A percentile compares a stretch with the other conserved stretches of the same genome.
Evolutionary conservation across 2,329 filamentous ascomycete species (phyloP).

Genomic region (Mycosphaerella arachidis): DNA sequence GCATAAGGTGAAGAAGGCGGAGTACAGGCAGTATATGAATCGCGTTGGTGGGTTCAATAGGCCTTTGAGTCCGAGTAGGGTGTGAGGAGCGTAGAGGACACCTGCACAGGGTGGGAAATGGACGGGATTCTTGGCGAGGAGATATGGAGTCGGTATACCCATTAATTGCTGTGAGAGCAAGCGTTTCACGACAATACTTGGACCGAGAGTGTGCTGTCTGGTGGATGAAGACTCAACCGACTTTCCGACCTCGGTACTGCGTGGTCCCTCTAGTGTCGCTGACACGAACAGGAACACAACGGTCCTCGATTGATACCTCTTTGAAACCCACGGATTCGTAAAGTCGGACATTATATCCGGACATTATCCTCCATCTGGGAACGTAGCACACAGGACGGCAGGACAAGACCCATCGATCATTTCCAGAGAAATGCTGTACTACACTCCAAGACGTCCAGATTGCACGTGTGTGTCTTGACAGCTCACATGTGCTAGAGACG

Average conservation of each 20-base stretch:
- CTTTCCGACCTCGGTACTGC: too few species aligned
- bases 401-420: background rate
- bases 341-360: background rate
- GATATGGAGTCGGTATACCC: slow-evolving; percentile 2
- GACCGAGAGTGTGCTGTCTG: background rate
- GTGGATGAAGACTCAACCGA: background rate
- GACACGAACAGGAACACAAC: background rate
- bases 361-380: background rate
- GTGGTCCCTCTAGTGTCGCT: too few species aligned
- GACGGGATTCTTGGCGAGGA: slow-evolving; percentile 14
- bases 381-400: background rate
- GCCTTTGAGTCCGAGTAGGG: slow-evolving; percentile 39
- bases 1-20: slow-evolving; percentile 86
- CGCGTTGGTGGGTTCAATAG: slow-evolving; percentile 76
- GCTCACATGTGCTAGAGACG: background rate
- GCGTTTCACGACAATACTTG: background rate
- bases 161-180: background rate
- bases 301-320: background rate
- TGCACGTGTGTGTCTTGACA: background rate
- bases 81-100: slow-evolving; percentile 31
- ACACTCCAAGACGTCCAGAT: background rate
- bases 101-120: too few species aligned
- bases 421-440: slow-evolving; percentile 3
- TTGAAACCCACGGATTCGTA: background rate
- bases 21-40: slow-evolving; percentile 98